Base-by-base conservation (phyloP, 495 filamentous ascomycete genomes). In the Pyrenula massariospora region DNA sequence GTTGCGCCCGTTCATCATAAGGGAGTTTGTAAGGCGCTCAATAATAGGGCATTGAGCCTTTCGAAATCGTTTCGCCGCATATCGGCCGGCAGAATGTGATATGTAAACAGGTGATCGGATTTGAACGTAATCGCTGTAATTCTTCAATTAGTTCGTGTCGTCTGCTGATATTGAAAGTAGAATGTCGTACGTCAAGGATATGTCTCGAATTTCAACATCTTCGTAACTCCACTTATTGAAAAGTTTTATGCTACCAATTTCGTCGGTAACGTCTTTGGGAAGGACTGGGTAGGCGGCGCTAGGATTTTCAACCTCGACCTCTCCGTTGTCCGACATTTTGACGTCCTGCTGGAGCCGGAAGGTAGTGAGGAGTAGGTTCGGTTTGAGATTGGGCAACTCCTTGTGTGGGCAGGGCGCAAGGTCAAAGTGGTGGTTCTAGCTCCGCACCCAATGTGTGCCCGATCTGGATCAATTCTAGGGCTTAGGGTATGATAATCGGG, bases 1-100 rank as follows among this genome's bases (percentile, higher is more conserved):
- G 86, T 99, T 99, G 77, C 93, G 94, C 72, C 93, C 93, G 84
- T 99, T 95, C 94, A 97, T 97, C 93, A 99, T 99, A 65, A 99
- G 84, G 23, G 93, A 97, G 84, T 99, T 99, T 79, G 94, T 97
- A 59, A 99, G 86, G 73, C 93, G 92, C 87, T 99, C 93, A 67
- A 99, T 95, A 83, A 99, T 97, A 64, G 93, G 93, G 86, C 93
- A 97, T 84, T 97, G 91, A 70, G 94, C 91, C 84, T 99, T 99
- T 79, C 93, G 86, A 89, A 99, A 99, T 66, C 93, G 87, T 88
- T 99, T 99, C 76, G 86, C 84, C 72, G 93, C 93, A 80, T 96
- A 97, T 68, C 93, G 91, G 71, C 93, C 93, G 68, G 94, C 94
- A 62, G 93, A 94, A 82, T 99, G 93, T 66, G 93, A 88, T 72